Evolutionary conservation across 1,284 basidiomycete species (phyloP).

Genomic region (Malassezia pachydermatis): DNA sequence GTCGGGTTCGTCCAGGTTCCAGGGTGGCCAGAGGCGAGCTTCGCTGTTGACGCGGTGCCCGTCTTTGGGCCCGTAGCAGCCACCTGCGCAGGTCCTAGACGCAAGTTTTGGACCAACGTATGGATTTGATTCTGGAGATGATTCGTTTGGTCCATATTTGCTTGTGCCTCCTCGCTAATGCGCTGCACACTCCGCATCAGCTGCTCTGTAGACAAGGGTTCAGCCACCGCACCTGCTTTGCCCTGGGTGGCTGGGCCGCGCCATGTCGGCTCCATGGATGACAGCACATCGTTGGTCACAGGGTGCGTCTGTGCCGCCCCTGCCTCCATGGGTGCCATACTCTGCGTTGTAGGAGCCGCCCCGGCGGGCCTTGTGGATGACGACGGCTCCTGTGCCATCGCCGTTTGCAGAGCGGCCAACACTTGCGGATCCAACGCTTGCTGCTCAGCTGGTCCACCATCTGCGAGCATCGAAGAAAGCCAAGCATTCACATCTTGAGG

Average conservation of each 20-base stretch:
- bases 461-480: too few relatives aligned
- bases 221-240: not conserved
- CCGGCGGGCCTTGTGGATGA: not conserved
- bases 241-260: not conserved
- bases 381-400: not conserved
- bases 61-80: not conserved
- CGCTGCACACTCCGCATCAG: conserved; percentile 51
- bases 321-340: not conserved
- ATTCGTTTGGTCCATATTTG: conserved; percentile 64
- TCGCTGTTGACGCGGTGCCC: not conserved
- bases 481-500: too few relatives aligned
- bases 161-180: conserved; percentile 54
- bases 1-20: not conserved
- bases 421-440: not conserved
- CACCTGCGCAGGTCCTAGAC: conserved; percentile 50
- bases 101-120: conserved; percentile 61
- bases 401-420: not conserved
- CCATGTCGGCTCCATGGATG: not conserved
- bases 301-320: not conserved
- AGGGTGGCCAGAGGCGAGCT: too few relatives aligned
- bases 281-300: not conserved
- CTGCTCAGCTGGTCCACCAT: not conserved
- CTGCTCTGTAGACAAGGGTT: conserved; percentile 6
- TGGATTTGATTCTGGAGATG: conserved; percentile 63
- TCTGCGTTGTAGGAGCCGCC: not conserved